These are phyloP conservation scores for Hypoxylon sp. DNA, from an alignment of 2,329 filamentous ascomycete species.

Conservation along the genomic window DNA sequence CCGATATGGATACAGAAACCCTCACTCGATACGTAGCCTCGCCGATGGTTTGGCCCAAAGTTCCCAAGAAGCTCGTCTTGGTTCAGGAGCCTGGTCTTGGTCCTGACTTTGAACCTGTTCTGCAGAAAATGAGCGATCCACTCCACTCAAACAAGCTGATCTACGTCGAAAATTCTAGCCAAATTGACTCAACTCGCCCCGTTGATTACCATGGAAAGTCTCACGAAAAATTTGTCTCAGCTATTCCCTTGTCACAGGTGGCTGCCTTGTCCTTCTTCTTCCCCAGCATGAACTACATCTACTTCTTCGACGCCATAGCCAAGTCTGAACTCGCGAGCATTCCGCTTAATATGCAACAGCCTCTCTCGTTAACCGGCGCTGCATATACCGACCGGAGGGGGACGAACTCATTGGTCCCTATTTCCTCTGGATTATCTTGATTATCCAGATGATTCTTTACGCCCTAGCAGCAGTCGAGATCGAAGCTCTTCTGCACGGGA, in stretches of 20 bases:
- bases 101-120: conserved; percentile 41
- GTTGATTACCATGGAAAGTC: conserved; percentile 68
- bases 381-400: conserved; percentile 16
- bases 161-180: conserved; percentile 27
- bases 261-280: conserved; percentile 47
- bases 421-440: conserved; percentile 51
- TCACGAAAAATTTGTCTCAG: conserved; percentile 30
- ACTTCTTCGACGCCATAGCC: conserved; percentile 46
- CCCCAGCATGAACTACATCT: conserved; percentile 51
- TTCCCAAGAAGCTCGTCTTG: conserved; percentile 44
- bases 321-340: conserved; percentile 42
- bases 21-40: conserved; percentile 37
- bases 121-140: conserved; percentile 41
- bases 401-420: conserved; percentile 38
- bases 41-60: conserved; percentile 38
- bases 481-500: conserved; percentile 52
- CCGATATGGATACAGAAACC: conserved; percentile 40
- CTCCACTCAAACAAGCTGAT: conserved; percentile 38
- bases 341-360: conserved; percentile 37
- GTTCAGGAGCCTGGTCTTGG: conserved; percentile 40
- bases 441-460: conserved; percentile 52
- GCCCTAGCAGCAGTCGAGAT: conserved; percentile 49
- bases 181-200: conserved; percentile 40
- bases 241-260: conserved; percentile 37
- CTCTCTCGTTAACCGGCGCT: conserved; percentile 16